phyloP scores from a whole-genome alignment of 495 filamentous ascomycete species.

The Daldinia loculata region DNA sequence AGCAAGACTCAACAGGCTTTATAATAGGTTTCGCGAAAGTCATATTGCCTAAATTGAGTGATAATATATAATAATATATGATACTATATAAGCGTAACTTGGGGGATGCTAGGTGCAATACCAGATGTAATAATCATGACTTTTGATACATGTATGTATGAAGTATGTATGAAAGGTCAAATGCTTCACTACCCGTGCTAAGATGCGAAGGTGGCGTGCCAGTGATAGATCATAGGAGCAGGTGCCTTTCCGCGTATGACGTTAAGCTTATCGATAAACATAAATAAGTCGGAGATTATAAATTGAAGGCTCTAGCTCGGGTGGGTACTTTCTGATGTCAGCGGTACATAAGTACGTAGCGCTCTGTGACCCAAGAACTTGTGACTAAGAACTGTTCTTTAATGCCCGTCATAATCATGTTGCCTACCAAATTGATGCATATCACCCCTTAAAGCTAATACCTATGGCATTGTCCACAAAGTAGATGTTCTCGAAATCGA shows the following conservation, averaged over 20 bases:
- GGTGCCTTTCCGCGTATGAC: slow-evolving; percentile 24
- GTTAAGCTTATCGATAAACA: slow-evolving; percentile 37
- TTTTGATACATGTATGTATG: neutral
- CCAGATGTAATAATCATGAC: neutral
- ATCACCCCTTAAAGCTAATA: neutral
- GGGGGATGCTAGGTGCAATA: neutral
- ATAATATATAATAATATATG: slow-evolving; percentile 1
- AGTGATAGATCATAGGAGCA: neutral
- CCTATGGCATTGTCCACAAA: neutral
- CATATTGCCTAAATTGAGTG: slow-evolving; percentile 19
- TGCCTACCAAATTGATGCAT: slow-evolving; percentile 4
- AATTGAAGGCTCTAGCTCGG: neutral
- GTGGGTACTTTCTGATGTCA: slow-evolving; percentile 37
- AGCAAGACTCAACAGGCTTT: slow-evolving; percentile 61
- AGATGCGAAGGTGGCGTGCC: slow-evolving; percentile 7
- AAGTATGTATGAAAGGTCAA: no score
- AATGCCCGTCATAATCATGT: slow-evolving; percentile 9
- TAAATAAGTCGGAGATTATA: slow-evolving; percentile 6
- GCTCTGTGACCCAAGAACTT: slow-evolving; percentile 10
- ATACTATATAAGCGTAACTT: neutral
- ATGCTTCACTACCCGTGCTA: no score
- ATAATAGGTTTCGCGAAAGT: slow-evolving; percentile 29
- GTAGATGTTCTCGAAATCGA: neutral
- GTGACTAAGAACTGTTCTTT: neutral
- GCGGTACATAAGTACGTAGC: slow-evolving; percentile 4